Conservation (phyloP, 345 rosid species). For the Schrenkiella parvula region DNA sequence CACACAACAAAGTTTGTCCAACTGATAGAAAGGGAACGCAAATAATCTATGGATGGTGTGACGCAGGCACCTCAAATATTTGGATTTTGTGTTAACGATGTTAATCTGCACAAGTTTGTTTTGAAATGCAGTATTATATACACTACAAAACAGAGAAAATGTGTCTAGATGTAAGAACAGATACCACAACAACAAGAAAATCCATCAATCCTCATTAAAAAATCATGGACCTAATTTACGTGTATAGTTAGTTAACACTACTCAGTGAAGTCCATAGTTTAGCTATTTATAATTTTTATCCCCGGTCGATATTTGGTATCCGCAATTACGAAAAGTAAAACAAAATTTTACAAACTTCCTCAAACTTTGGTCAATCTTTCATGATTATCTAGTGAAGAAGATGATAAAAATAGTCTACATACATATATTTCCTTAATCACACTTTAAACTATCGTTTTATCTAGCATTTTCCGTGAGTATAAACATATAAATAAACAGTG, state of each 20-base stretch:
- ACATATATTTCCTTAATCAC: too few relatives aligned
- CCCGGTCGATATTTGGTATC: background rate
- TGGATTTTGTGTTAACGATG: slow-evolving; percentile 5
- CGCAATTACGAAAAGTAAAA: background rate
- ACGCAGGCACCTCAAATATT: background rate
- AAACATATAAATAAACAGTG: too few relatives aligned
- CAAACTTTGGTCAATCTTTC: background rate
- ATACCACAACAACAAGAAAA: background rate
- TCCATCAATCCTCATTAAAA: background rate
- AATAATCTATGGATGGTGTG: background rate
- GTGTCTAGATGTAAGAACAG: background rate
- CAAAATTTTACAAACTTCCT: background rate
- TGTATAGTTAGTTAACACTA: background rate
- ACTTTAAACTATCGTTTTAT: too few relatives aligned
- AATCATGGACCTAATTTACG: background rate
- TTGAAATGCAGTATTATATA: background rate
- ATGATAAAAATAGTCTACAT: background rate
- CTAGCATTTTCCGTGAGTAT: too few relatives aligned
- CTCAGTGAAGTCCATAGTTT: background rate
- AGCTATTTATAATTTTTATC: background rate
- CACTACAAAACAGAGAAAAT: background rate
- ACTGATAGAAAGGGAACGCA: background rate
- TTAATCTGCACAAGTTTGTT: background rate
- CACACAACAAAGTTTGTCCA: background rate
- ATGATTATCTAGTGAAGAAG: background rate